Evolutionary conservation across 192 early-diverging fungal species (phyloP), one percentile per base, ranked within the genome.

Genomic region (Dispira simplex): DNA sequence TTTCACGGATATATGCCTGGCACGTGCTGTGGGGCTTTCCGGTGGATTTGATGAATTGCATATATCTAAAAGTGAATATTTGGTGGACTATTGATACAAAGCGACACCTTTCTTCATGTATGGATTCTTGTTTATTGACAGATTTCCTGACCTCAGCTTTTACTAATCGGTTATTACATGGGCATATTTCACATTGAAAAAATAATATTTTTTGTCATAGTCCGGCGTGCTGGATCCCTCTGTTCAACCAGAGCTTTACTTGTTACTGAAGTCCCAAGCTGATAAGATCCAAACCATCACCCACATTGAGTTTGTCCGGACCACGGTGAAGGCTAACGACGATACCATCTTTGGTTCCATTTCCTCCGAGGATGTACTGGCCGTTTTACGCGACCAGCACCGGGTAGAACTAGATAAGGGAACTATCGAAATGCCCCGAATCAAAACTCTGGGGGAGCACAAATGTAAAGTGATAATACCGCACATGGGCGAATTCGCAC

Each of bases 341-440:
- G 11, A 20, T 23, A 21, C 62, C 45, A 63, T 63, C 45, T 63
- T 63, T 20, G 62, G 62, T 3, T 63, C 62, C 6, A 46, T 63
- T 11, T 63, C 62, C n/a, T n/a, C 46, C 25, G 44, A 46, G 8
- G 62, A 63, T 63, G 39, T 63, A 14, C 44, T 63, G 11, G 32
- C 25, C 21, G 27, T 32, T 11, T 39, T 58, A 27, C 56, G 27
- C n/a, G 18, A 8, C 21, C 11, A 25, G 16, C 16, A 58, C 25
- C 21, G 16, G 21, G 27, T 58, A n/a, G 56, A 26, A 27, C 28
- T 58, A 26, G 56, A 58, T 43, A 26, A 26, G 1, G 43, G 43
- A 9, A 6, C 56, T 18, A 27, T 58, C 6, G 25, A 10, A 58
- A 11, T 58, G 25, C 27, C 26, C 18, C 21, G 56, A 12, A 58